These are phyloP conservation scores for Asterochloris sp. DNA, from an alignment of 139 green algal genomes.

Conservation along the genomic window DNA sequence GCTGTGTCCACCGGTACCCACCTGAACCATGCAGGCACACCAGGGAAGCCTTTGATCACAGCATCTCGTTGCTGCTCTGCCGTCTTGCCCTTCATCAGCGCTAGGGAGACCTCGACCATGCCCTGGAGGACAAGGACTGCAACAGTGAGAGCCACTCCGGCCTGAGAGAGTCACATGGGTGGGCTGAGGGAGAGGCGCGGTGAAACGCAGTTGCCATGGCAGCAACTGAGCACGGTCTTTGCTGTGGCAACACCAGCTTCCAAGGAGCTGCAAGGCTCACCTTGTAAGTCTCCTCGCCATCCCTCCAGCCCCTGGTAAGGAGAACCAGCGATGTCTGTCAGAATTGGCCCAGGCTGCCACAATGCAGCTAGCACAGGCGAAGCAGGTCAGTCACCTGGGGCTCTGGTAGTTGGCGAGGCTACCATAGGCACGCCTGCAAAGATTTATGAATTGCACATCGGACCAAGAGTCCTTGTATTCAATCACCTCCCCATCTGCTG, in stretches of 20 bases:
- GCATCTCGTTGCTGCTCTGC: slow-evolving; percentile 49
- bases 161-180: too few species aligned
- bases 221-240: too few species aligned
- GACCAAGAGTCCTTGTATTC: slow-evolving; percentile 46
- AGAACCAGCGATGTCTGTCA: background rate
- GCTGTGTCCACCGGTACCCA: background rate
- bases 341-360: background rate
- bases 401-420: slow-evolving; percentile 50
- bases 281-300: slow-evolving; percentile 42
- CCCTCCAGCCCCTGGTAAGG: slow-evolving; percentile 27
- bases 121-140: slow-evolving; percentile 25
- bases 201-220: too few species aligned
- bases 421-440: slow-evolving; percentile 62
- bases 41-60: slow-evolving; percentile 65
- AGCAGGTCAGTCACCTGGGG: background rate
- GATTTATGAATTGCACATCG: slow-evolving; percentile 60
- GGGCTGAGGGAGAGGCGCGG: too few species aligned
- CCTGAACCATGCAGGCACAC: slow-evolving; percentile 31
- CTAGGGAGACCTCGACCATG: slow-evolving; percentile 71
- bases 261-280: too few species aligned
- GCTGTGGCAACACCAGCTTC: too few species aligned
- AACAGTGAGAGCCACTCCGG: too few species aligned
- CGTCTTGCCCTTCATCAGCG: slow-evolving; percentile 54
- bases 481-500: slow-evolving; percentile 31
- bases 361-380: background rate